A percentile compares a stretch with the other conserved stretches of the same genome.
These are phyloP conservation scores for Paramecium biaurelia DNA, from an alignment of 73 alveolate species.

Conservation along the genomic window DNA sequence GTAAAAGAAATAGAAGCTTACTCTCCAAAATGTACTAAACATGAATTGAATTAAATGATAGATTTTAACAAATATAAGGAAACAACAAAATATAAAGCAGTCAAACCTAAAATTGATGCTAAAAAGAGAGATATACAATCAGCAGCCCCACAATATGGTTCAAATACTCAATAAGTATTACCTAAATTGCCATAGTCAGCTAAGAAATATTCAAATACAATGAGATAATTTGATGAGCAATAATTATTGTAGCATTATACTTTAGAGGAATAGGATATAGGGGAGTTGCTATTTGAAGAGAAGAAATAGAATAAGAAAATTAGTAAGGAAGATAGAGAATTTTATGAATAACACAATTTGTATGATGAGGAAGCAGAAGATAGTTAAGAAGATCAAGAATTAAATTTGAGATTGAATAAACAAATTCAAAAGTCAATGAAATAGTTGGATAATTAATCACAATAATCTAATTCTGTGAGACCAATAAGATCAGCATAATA, in stretches of 20 bases:
- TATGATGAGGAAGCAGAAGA: constrained; percentile 24
- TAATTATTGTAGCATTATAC: background rate
- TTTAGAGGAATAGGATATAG: background rate
- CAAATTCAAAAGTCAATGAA: constrained; percentile 17
- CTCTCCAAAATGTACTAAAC: constrained; percentile 62
- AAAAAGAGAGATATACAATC: constrained; percentile 28
- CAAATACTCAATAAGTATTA: background rate
- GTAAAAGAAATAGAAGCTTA: constrained; percentile 57
- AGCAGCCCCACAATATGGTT: background rate
- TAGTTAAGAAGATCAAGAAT: constrained; percentile 37
- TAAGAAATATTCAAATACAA: background rate
- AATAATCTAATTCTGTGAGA: background rate
- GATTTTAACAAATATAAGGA: constrained; percentile 57
- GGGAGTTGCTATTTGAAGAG: constrained; percentile 20
- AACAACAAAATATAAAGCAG: background rate
- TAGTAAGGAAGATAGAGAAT: constrained; percentile 13
- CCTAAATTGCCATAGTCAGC: constrained; percentile 19
- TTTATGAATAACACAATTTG: constrained; percentile 33
- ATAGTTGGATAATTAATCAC: background rate
- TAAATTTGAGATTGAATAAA: constrained; percentile 22
- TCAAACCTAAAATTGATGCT: constrained; percentile 30
- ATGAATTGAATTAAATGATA: constrained; percentile 60
- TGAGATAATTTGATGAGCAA: constrained; percentile 7
- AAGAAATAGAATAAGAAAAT: background rate
- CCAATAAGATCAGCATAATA: background rate